Base-by-base conservation (phyloP, 2,329 filamentous ascomycete genomes). In the Monosporascus sp. region DNA sequence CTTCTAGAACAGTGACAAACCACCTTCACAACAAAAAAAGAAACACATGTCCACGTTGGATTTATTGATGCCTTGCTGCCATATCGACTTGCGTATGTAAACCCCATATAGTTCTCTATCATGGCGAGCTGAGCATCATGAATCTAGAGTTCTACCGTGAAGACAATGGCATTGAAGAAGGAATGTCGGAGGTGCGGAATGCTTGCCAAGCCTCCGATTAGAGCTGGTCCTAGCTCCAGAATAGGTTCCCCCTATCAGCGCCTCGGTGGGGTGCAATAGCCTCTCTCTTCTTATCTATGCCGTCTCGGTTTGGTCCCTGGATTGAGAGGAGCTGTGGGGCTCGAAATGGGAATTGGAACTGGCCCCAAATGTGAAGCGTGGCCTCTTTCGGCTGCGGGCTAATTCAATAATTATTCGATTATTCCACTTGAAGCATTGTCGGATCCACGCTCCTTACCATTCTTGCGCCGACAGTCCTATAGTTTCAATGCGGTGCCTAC, bases 401-500 rank as follows among this genome's bases (percentile, higher is more conserved):
- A 16, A 20, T 45, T 27, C 16, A n/a, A 17, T 26, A 24, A 45
- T 26, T 45, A 45, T 31, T 31, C 27, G 27, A 31, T 31, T 31
- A 27, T 27, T 27, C 26, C 8, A 27, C 26, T 9, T 5, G 27
- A 31, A 11, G 27, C 27, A 31, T 11, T 31, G 27, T 31, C 27
- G 9, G 9, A 31, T 31, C 27, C 37, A 22, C 40, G 40, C 20
- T 16, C 41, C 43, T 26, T 17, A 20, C n/a, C 22, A 17, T n/a
- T 20, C 26, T 44, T 27, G 24, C 20, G 24, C 43, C 14, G 27
- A 11, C 45, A 27, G 5, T 27, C 48, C 46, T 8, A 31, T 44
- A n/a, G 16, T 2, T 55, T 59, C 60, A 59, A 65, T 65, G 64
- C 60, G 58, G 63, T 58, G 57, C 6, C 6, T 26, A 26, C 24